These are phyloP conservation scores for Lachnellula cervina DNA, from an alignment of 2,329 filamentous ascomycete genomes.

Conservation along the genomic window DNA sequence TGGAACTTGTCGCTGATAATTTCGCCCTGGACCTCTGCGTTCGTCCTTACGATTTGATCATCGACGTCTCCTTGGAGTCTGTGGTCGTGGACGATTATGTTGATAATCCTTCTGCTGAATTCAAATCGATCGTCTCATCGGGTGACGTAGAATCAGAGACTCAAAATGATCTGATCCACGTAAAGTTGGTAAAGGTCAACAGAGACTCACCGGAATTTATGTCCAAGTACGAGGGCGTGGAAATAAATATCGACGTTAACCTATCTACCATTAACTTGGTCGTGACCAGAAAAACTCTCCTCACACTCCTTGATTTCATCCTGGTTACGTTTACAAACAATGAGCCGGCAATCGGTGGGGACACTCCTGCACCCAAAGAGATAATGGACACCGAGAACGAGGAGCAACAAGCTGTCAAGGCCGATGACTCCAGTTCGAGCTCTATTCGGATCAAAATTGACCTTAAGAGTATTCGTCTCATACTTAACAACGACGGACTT, in stretches of 20 bases:
- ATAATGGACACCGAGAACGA: conserved; percentile 36
- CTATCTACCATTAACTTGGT: conserved; percentile 96
- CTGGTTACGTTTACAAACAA: conserved; percentile 80
- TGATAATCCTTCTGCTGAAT: conserved; percentile 79
- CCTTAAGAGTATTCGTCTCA: conserved; percentile 86
- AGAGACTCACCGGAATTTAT: conserved; percentile 89
- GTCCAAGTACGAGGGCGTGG: conserved; percentile 85
- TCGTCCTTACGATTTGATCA: conserved; percentile 85
- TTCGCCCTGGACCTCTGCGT: conserved; percentile 87
- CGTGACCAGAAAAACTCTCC: conserved; percentile 84
- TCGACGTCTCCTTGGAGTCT: conserved; percentile 81
- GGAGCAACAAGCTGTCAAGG: conserved; percentile 30
- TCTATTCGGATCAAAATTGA: conserved; percentile 88
- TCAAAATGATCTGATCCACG: conserved; percentile 73
- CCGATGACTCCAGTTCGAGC: conserved; percentile 26
- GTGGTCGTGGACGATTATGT: conserved; percentile 93
- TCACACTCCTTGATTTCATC: conserved; percentile 91
- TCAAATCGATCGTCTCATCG: conserved; percentile 96
- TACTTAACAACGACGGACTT: conserved; percentile 96
- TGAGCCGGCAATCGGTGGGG: conserved; percentile 35
- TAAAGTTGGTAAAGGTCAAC: conserved; percentile 89
- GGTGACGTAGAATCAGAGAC: conserved; percentile 67
- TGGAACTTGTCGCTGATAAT: conserved; percentile 84
- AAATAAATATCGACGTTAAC: conserved; percentile 84
- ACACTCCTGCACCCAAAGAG: conserved; percentile 34